Base-by-base conservation (phyloP, 495 filamentous ascomycete species). In the Talaromyces thailandensis region DNA sequence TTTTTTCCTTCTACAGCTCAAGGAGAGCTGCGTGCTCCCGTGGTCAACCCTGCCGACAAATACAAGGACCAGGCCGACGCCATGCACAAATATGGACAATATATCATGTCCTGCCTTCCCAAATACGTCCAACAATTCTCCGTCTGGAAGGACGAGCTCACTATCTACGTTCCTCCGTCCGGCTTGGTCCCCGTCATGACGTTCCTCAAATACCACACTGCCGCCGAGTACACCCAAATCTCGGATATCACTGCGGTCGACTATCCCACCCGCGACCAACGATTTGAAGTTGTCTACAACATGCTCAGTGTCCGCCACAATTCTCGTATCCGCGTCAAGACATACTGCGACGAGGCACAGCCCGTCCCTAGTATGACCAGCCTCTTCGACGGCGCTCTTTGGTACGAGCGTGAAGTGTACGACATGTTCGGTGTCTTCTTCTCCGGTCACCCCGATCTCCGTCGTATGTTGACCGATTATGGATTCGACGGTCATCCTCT, bases 391-490 rank as follows among this genome's bases (percentile, higher is more conserved):
- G 94, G 95, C 64, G 95, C 95, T 62, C 90, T 98, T 73, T 99
- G 95, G 95, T 98, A 95, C 75, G 95, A 99, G 82, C 83, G 95
- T 68, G 95, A 99, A 77, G 91, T 91, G 2, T 97, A 97, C 77
- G 95, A 99, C 72, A 76, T 99, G 72, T 99, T 96, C 74, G 95
- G 95, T 64, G 92, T 99, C 57, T 96, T 98, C 82, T 98, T 99
- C 79, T 76, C 85, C 62, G 90, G 86, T 56, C 95, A 99, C 80
- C 95, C 95, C 37, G 95, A 99, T 80, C 81, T 99, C 68, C 85
- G 95, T 69, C 86, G 95, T 66, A 98, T 99, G 79, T 95, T 99
- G 93, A 99, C 95, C 45, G 95, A 99, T 71, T 99, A 99, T 75
- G 95, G 95, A 56, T 99, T 99, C 70, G 95, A 99, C 72, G 95